Conservation (phyloP, 257 asterid genomes). For the Solanum pinnatisectum region DNA sequence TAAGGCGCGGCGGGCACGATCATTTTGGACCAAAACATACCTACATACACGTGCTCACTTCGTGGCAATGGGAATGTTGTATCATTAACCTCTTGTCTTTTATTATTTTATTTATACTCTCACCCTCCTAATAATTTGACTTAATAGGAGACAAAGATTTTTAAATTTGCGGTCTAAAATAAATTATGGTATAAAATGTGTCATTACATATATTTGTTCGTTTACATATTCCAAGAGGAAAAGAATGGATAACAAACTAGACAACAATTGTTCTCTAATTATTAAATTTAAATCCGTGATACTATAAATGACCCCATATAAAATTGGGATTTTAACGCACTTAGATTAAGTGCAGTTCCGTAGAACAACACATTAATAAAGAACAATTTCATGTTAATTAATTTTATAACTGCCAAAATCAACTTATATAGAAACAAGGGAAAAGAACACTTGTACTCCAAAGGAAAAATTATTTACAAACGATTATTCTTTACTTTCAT, state of each 20-base stretch:
- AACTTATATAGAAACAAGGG: no score
- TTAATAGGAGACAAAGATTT: no score
- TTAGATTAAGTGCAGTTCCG: background rate
- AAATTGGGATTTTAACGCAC: background rate
- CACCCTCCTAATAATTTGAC: background rate
- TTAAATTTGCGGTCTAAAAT: no score
- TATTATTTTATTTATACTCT: background rate
- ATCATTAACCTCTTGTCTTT: background rate
- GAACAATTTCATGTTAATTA: background rate
- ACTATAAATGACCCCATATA: background rate
- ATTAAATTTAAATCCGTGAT: background rate
- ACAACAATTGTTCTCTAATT: background rate
- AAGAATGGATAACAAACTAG: background rate
- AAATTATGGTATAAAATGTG: no score
- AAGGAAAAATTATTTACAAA: no score
- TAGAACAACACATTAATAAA: background rate
- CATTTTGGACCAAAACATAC: background rate
- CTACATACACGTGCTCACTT: background rate
- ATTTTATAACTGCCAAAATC: no score
- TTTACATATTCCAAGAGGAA: no score
- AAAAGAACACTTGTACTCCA: no score
- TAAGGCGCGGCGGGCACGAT: slow-evolving; percentile 22
- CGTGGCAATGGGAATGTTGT: background rate
- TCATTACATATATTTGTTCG: background rate
- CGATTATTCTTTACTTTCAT: no score